Evolutionary conservation across 345 rosid genomes (phyloP), one percentile per base, ranked within the genome.

Genomic region (Eucalyptus urophylla): DNA sequence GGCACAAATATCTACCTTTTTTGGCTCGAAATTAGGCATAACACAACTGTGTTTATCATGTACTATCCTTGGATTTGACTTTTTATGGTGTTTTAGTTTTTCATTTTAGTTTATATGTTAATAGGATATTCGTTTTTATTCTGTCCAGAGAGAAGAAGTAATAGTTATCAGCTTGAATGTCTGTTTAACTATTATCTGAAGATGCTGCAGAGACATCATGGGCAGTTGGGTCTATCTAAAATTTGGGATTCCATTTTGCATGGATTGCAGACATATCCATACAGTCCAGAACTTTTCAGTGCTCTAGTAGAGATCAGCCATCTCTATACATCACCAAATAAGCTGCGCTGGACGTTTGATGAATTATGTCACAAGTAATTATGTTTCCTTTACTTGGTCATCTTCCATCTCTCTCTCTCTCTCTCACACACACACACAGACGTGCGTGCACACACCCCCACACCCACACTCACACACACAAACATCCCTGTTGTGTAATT

Each of bases 211-310:
- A 94, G 96, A 91, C 95, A 97, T 93, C 94, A 92, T 86, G 92
- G 92, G 92, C 94, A 93, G 90, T 90, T 93, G 90, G 90, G 91
- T 92, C 90, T 94, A 90, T 90, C 96, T 69, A 94, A 93, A 91
- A 91, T 95, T 44, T 97, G 97, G 99, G 96, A 92, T n/a, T 91
- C 96, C 83, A 91, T 95, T 89, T 87, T 93, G 90, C 95, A 91
- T 60, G 99, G 99, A 89, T 91, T 97, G 91, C 95, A 95, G 90
- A 91, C 93, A 83, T 97, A 97, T 93, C 99, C 99, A 86, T 94
- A 72, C 91, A 97, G 90, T 89, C 93, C 95, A 14, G 95, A 95
- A 91, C 96, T 97, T 65, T 94, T 94, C 88, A 90, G 56, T 88
- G 92, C 93, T 88, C 92, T 97, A 54, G 91, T 98, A 90, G 94